Base-by-base conservation (phyloP, 176 grass and related monocot species). In the Cymbopogon citratus region DNA sequence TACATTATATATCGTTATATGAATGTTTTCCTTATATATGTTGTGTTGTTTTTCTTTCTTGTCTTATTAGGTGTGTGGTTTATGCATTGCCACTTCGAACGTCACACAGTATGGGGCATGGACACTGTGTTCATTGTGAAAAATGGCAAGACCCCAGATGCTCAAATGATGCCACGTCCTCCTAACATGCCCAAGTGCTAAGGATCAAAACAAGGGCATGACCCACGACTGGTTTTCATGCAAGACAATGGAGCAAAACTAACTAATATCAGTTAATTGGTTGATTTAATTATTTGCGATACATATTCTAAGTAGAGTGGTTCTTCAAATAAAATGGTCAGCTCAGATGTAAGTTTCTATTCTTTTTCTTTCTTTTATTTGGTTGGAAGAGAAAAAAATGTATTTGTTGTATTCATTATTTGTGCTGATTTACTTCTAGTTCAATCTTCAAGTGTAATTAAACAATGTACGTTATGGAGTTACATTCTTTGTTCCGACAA, bases 81-180 rank as follows among this genome's bases (percentile, higher is more conserved):
- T 57, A 91, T 94, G 88, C 91, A 94, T 24, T 94, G 91, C 57
- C 92, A 94, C 56, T 89, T 84, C 0, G 88, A 94, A 25, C 75
- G 86, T 0, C 91, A 94, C 36, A 68, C 66, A 1, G 38, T 80
- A 1, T 94, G 89, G 91, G 86, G 92, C 23, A 94, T 94, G 89
- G 83, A 94, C 21, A 89, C 86, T 0, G 92, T 91, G 9, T 91
- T 94, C 21, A 86, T 91, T 15, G 89, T 90, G 12, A 94, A 87
- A 48, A 80, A 91, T 45, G 92, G 83, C 29, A 81, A 74, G 5
- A 12, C 35, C 2, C 23, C 60, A 1, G 12, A 40, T 0, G 44
- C 63, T 6, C 49, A 63, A 49, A 73, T 94, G 25, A 24, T 89
- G 49, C 80, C 49, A 1, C 92, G 79, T 5, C 92, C 92, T 61